These are phyloP conservation scores for Pseudocercospora eumusae DNA, from an alignment of 2,329 filamentous ascomycete species.

Conservation along the genomic window DNA sequence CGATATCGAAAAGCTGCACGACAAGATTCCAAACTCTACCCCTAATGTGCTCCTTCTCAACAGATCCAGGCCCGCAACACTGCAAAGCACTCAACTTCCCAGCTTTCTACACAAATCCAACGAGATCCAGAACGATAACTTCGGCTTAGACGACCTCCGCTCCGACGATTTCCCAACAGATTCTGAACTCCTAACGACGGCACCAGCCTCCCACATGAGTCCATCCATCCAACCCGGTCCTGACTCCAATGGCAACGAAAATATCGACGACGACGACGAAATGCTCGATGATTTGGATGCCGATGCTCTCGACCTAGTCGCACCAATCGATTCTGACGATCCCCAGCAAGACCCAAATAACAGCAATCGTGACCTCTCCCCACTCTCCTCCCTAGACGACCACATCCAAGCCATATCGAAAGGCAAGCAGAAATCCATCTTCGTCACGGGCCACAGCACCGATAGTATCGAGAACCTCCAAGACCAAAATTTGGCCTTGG, in stretches of 20 bases:
- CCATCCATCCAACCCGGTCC: neutral
- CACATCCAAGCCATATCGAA: neutral
- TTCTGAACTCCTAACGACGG: neutral
- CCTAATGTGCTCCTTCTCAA: slow-evolving; percentile 22
- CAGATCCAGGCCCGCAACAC: neutral
- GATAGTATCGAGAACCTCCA: slow-evolving; percentile 11
- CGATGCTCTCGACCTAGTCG: neutral
- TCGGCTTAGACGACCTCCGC: slow-evolving; percentile 21
- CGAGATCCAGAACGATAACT: slow-evolving; percentile 26
- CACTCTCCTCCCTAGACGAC: neutral
- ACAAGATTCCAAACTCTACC: slow-evolving; percentile 30
- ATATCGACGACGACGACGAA: slow-evolving; percentile 20
- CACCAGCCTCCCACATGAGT: slow-evolving; percentile 14
- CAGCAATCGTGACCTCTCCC: neutral
- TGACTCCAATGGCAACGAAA: neutral
- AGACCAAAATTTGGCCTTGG: neutral
- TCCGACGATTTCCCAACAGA: slow-evolving; percentile 22
- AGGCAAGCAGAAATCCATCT: slow-evolving; percentile 4
- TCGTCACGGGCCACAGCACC: slow-evolving; percentile 19
- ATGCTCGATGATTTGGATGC: slow-evolving; percentile 25
- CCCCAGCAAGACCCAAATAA: neutral
- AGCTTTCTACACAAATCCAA: slow-evolving; percentile 7
- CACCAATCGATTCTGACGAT: too few species aligned
- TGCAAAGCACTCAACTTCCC: neutral
- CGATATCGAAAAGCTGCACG: slow-evolving; percentile 31